Evolutionary conservation across 192 early-diverging fungal genomes (phyloP).

Genomic region (Backusella psychrophila): DNA sequence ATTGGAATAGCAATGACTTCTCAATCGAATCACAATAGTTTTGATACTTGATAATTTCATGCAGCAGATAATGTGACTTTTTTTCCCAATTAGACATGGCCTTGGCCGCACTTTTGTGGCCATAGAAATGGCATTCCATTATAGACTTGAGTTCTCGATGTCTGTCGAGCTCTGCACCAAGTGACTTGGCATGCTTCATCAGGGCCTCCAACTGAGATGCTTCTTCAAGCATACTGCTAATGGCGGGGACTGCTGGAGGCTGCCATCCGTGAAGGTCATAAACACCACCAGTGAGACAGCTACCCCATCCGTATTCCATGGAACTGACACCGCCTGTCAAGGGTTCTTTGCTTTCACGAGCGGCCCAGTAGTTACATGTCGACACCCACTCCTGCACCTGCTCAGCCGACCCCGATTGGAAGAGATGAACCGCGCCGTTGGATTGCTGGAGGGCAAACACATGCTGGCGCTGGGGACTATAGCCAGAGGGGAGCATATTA

Average conservation of each 20-base stretch:
- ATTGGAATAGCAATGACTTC: constrained; percentile 27
- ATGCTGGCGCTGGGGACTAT: constrained; percentile 68
- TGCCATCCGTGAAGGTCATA: constrained; percentile 43
- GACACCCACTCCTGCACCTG: constrained; percentile 78
- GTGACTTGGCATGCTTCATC: constrained; percentile 57
- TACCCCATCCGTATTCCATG: constrained; percentile 91
- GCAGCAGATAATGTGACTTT: constrained; percentile 66
- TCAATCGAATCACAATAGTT: constrained; percentile 74
- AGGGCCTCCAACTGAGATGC: constrained; percentile 55
- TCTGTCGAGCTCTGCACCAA: constrained; percentile 60
- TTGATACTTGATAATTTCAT: constrained; percentile 80
- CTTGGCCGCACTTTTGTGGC: constrained; percentile 53
- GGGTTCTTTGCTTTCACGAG: constrained; percentile 87
- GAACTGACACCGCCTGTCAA: constrained; percentile 81
- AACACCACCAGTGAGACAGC: constrained; percentile 8
- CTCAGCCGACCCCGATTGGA: constrained; percentile 68
- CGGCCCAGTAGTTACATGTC: constrained; percentile 94
- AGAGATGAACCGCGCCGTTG: constrained; percentile 79
- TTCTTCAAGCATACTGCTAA: constrained; percentile 30
- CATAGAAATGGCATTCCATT: constrained; percentile 47
- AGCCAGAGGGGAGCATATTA: constrained; percentile 77
- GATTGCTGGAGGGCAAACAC: constrained; percentile 84
- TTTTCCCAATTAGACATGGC: constrained; percentile 79
- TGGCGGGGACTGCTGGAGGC: constrained; percentile 39
- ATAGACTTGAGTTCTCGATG: constrained; percentile 55